Percentiles rank a stretch among this genome's conserved stretches.
phyloP scores from a whole-genome alignment of 106 monocot genomes.

The Acorus gramineus region DNA sequence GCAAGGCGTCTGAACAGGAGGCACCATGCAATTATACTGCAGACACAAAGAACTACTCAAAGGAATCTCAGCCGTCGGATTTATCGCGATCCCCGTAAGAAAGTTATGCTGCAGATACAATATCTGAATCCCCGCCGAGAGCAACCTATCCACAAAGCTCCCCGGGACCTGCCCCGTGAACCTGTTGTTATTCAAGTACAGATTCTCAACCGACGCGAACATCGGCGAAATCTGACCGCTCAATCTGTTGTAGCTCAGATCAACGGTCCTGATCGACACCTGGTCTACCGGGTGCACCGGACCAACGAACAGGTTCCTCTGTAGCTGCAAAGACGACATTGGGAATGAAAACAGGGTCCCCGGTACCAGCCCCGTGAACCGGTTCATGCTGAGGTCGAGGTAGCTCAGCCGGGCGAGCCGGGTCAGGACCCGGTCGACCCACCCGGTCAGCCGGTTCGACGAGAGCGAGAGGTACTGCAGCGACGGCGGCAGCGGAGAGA shows the following conservation, averaged over 20 bases:
- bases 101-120: slow-evolving; percentile 6
- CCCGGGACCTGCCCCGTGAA: slow-evolving; percentile 5
- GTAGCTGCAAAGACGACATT: background rate
- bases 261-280: background rate
- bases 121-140: background rate
- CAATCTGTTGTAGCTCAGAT: slow-evolving; percentile 1
- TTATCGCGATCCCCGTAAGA: slow-evolving; percentile 1
- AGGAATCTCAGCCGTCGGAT: slow-evolving; percentile 1
- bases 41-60: slow-evolving; percentile 2
- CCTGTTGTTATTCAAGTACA: slow-evolving; percentile 6
- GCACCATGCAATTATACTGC: slow-evolving; percentile 9
- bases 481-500: background rate
- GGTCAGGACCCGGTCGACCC: background rate
- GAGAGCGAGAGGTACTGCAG: slow-evolving; percentile 7
- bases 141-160: background rate
- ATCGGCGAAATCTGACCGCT: slow-evolving; percentile 1
- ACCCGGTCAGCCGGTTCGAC: background rate
- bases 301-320: background rate
- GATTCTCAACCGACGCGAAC: background rate
- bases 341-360: background rate
- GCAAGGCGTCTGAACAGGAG: background rate
- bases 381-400: slow-evolving; percentile 7
- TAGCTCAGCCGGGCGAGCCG: background rate
- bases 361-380: slow-evolving; percentile 3
- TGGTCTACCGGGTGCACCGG: background rate